Conservation (phyloP, 2,329 filamentous ascomycete species). For the Penicillium sumatraense region DNA sequence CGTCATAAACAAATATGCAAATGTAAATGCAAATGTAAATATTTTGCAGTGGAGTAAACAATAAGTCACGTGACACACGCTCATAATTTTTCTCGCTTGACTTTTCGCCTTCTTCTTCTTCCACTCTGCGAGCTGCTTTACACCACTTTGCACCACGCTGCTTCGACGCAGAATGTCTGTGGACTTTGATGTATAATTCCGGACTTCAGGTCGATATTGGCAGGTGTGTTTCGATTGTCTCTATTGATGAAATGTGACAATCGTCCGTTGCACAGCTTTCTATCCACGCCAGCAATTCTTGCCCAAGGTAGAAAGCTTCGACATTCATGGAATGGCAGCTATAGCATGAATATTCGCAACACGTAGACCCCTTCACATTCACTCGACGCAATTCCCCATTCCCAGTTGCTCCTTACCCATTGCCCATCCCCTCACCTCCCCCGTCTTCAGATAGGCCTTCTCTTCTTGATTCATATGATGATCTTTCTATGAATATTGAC, state of each 20-base stretch:
- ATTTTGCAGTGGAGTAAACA: not conserved
- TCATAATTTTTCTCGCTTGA: conserved; percentile 6
- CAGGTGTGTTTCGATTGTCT: not conserved
- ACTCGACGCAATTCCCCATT: no score
- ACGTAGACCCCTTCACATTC: no score
- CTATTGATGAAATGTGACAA: no score
- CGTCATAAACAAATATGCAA: no score
- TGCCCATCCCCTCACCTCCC: no score
- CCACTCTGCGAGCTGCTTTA: not conserved
- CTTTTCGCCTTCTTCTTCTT: not conserved
- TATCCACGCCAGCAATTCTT: no score
- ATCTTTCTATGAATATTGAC: conserved; percentile 38
- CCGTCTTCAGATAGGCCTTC: no score
- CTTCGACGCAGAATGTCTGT: not conserved
- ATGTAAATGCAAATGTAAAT: not conserved
- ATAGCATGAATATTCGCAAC: no score
- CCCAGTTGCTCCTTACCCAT: no score
- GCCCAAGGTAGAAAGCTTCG: no score
- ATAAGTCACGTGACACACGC: conserved; percentile 7
- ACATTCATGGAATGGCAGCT: no score
- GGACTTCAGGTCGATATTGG: not conserved
- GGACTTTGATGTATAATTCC: not conserved
- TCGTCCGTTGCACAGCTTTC: no score
- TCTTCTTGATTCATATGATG: conserved; percentile 36
- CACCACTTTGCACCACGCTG: not conserved